Percentiles rank a stretch among this genome's conserved stretches.
phyloP scores from a whole-genome alignment of 768 basidiomycete genomes.

The Auriscalpium vulgare region DNA sequence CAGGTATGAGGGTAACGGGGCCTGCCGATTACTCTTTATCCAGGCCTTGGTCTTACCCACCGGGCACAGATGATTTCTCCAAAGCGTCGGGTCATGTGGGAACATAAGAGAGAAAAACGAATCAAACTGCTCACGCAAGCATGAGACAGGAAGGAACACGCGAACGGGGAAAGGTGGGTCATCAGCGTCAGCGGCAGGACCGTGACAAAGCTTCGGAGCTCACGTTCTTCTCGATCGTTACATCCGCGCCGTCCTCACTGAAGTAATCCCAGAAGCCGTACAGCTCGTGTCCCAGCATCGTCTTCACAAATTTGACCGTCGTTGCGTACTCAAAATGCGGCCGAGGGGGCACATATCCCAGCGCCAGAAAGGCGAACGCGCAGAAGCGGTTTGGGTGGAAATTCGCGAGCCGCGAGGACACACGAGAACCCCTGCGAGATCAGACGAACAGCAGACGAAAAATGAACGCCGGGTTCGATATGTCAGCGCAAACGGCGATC shows the following conservation, averaged over 20 bases:
- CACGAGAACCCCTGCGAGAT: slow-evolving; percentile 26
- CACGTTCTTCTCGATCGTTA: slow-evolving; percentile 28
- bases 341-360: slow-evolving; percentile 26
- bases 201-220: slow-evolving; percentile 4
- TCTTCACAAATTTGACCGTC: slow-evolving; percentile 19
- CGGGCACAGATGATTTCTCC: slow-evolving; percentile 24
- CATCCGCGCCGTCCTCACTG: slow-evolving; percentile 22
- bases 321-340: slow-evolving; percentile 21
- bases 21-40: slow-evolving; percentile 7
- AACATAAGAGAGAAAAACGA: slow-evolving; percentile 30
- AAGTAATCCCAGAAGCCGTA: slow-evolving; percentile 38
- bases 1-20: slow-evolving; percentile 23
- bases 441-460: too few species aligned
- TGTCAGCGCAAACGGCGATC: neutral
- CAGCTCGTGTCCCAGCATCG: slow-evolving; percentile 28
- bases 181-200: neutral
- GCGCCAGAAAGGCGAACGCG: slow-evolving; percentile 30
- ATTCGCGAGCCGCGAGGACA: slow-evolving; percentile 29
- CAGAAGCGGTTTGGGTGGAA: slow-evolving; percentile 33
- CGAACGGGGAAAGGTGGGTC: neutral
- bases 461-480: neutral
- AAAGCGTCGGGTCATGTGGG: slow-evolving; percentile 23
- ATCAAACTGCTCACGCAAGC: slow-evolving; percentile 21
- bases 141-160: slow-evolving; percentile 31
- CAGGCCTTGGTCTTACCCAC: slow-evolving; percentile 28